Percentiles rank a stretch among this genome's conserved stretches.
These are phyloP conservation scores for Naganishia sp. DNA, from an alignment of 1,284 basidiomycete species.

Conservation along the genomic window DNA sequence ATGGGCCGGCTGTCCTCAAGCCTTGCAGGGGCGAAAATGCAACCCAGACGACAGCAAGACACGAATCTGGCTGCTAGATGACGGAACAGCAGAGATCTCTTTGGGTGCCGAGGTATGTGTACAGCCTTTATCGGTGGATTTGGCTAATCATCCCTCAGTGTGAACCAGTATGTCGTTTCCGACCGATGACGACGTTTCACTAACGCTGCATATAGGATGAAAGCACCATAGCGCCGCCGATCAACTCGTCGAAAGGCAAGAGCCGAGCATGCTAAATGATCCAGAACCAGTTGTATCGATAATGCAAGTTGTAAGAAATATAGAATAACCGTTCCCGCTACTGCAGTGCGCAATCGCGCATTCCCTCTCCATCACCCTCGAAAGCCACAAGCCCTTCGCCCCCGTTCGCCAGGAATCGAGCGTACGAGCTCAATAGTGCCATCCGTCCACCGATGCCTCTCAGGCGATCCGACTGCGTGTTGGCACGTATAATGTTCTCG, in stretches of 20 bases:
- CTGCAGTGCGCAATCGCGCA: slow-evolving; percentile 25
- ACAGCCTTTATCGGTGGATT: neutral
- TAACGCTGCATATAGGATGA: slow-evolving; percentile 18
- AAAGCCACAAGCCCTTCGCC: slow-evolving; percentile 5
- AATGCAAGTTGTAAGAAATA: slow-evolving; percentile 1
- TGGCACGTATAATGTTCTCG: slow-evolving; percentile 39
- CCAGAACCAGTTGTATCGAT: neutral
- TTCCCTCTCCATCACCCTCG: slow-evolving; percentile 18
- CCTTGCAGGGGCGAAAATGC: slow-evolving; percentile 21
- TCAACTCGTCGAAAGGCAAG: slow-evolving; percentile 31
- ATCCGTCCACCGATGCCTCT: slow-evolving; percentile 20
- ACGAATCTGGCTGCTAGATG: slow-evolving; percentile 30
- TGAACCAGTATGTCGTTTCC: slow-evolving; percentile 14
- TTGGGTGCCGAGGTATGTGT: slow-evolving; percentile 28
- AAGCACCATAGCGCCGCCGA: slow-evolving; percentile 29
- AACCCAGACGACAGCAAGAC: slow-evolving; percentile 22
- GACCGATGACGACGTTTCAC: too few relatives aligned
- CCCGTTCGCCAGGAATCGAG: slow-evolving; percentile 20
- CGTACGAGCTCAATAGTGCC: slow-evolving; percentile 23
- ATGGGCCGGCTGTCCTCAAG: slow-evolving; percentile 36
- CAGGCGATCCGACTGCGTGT: slow-evolving; percentile 33
- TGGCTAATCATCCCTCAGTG: slow-evolving; percentile 15
- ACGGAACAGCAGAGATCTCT: slow-evolving; percentile 29
- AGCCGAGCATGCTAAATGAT: neutral
- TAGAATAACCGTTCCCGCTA: neutral